Evolutionary conservation across 345 rosid species (phyloP).

Genomic region (Populus alba): DNA sequence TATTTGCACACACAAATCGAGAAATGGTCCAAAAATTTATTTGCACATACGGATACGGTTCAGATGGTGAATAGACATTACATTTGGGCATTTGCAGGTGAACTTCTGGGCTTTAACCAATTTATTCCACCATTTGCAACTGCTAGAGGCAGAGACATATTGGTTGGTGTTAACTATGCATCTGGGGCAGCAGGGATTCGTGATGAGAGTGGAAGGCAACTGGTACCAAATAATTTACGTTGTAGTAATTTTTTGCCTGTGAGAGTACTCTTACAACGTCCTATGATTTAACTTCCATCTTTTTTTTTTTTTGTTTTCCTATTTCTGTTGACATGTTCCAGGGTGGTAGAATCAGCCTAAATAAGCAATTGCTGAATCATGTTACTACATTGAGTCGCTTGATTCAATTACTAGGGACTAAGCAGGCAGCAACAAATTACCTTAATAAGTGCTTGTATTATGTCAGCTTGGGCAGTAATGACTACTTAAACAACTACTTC

Average conservation of each 20-base stretch:
- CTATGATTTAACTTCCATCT: too few relatives aligned
- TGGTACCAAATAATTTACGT: not conserved
- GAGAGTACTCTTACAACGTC: too few relatives aligned
- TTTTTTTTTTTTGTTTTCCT: too few relatives aligned
- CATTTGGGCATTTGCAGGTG: not conserved
- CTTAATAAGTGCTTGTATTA: constrained; percentile 18
- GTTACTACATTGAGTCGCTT: not conserved
- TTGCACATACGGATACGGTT: too few relatives aligned
- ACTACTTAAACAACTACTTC: constrained; percentile 22
- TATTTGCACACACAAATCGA: too few relatives aligned
- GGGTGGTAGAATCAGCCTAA: not conserved
- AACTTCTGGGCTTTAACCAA: constrained; percentile 15
- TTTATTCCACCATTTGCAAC: constrained; percentile 5
- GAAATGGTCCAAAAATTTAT: too few relatives aligned
- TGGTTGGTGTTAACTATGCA: constrained; percentile 17
- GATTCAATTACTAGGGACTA: not conserved
- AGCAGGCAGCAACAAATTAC: not conserved
- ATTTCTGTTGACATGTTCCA: not conserved
- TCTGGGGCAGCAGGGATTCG: constrained; percentile 18
- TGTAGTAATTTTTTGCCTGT: too few relatives aligned
- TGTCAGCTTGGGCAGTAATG: constrained; percentile 13
- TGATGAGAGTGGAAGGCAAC: constrained; percentile 13
- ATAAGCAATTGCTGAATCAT: constrained; percentile 9
- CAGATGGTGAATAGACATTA: not conserved
- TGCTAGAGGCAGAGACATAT: constrained; percentile 1